phyloP scores from a whole-genome alignment of 208 protist genomes.

The Sergeia podlipaevii region DNA sequence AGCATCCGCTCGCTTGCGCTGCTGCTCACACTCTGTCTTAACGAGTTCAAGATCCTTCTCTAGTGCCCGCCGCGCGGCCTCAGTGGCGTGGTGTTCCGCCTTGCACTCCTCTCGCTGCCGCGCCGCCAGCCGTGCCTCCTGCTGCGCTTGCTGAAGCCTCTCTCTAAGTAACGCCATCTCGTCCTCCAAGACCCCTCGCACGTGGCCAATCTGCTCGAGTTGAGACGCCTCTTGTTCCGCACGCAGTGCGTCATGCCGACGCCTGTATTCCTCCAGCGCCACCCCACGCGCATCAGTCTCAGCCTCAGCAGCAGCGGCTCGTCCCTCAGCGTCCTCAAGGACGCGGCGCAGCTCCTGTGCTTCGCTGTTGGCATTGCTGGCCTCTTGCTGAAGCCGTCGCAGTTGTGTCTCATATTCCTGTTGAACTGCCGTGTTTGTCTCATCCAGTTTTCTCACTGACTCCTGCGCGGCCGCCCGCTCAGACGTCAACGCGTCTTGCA shows the following conservation, averaged over 20 bases:
- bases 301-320: too few relatives aligned
- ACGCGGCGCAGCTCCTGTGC: background rate
- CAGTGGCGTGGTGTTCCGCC: constrained; percentile 22
- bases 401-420: constrained; percentile 38
- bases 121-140: constrained; percentile 17
- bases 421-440: constrained; percentile 23
- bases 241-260: background rate
- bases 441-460: constrained; percentile 16
- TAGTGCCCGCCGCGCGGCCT: constrained; percentile 17
- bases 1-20: constrained; percentile 23
- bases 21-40: constrained; percentile 17
- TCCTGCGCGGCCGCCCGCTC: constrained; percentile 19
- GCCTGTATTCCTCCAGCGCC: constrained; percentile 10
- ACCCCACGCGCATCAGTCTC: background rate
- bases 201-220: constrained; percentile 25
- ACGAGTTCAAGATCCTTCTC: constrained; percentile 24
- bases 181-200: constrained; percentile 38
- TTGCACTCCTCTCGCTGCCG: constrained; percentile 38
- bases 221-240: constrained; percentile 19
- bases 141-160: constrained; percentile 34
- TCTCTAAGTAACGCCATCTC: constrained; percentile 31
- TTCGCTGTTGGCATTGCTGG: background rate
- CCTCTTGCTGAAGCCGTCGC: constrained; percentile 37
- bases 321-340: constrained; percentile 15
- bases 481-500: constrained; percentile 14